These are phyloP conservation scores for Emmonsiellopsis sp. DNA, from an alignment of 2,329 filamentous ascomycete species.

Conservation along the genomic window DNA sequence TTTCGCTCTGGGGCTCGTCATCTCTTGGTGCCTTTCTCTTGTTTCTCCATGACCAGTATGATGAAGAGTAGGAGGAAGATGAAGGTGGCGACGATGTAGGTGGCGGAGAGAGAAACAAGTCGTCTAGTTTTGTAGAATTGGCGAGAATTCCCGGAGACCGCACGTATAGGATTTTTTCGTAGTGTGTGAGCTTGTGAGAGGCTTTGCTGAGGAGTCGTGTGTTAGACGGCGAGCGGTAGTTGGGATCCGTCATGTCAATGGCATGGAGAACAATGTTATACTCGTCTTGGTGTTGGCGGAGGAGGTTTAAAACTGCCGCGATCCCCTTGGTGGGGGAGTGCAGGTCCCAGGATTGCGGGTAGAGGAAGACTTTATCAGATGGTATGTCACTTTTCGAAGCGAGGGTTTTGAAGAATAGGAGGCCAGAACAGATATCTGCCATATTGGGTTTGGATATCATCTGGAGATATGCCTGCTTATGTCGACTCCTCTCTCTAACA, in stretches of 20 bases:
- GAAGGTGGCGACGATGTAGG: background rate
- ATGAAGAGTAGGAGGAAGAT: background rate
- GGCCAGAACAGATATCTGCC: conserved; percentile 35
- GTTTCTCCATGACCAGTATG: background rate
- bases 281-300: conserved; percentile 29
- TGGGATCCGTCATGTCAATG: conserved; percentile 26
- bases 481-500: background rate
- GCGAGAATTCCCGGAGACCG: conserved; percentile 32
- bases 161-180: conserved; percentile 35
- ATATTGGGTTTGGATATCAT: conserved; percentile 33
- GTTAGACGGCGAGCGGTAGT: conserved; percentile 7
- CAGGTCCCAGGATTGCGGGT: conserved; percentile 36
- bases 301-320: conserved; percentile 25
- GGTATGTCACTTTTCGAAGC: conserved; percentile 23
- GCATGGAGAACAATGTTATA: conserved; percentile 33
- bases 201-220: conserved; percentile 12
- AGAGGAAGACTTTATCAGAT: conserved; percentile 36
- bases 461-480: conserved; percentile 29
- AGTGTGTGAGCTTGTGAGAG: conserved; percentile 31
- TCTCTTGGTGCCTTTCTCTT: background rate
- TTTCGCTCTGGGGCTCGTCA: background rate
- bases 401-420: conserved; percentile 35
- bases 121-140: conserved; percentile 28
- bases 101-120: conserved; percentile 23
- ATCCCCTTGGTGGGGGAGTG: conserved; percentile 18